Evolutionary conservation across 805 yeast genomes (phyloP), one percentile per base, ranked within the genome.

Genomic region (Cyberlindnera euphorbiae): DNA sequence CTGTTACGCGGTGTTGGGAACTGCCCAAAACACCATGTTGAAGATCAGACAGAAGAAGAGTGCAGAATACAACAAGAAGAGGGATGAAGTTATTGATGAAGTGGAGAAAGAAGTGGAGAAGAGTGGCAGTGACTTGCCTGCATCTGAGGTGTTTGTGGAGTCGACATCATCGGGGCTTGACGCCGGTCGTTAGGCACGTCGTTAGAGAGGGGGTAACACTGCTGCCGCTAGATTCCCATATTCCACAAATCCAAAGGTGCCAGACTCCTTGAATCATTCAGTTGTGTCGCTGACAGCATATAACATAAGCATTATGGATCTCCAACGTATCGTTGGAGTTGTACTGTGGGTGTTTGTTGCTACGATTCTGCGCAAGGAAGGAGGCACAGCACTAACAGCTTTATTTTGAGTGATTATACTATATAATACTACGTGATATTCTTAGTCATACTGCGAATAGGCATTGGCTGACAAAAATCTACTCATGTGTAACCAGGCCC

Each of bases 1-100:
- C 22, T 72, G 78, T 16, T 77, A 71, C 49, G 78, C 78, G 45
- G 52, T 78, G 5, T 58, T 79, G 38, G 83, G 83, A 1, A 79
- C 85, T 2, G 66, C 67, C 37, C 82, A 79, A 47, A 79, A 79
- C 50, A 69, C 76, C 5, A 62, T 67, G 52, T 60, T 79, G 44
- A 77, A 77, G 55, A 38, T 58, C 43, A 56, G 50, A 28, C 44
- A 51, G 32, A 60, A 55, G 38, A 41, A 51, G 38, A 36, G 36
- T 4, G 22, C 41, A 7, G 49, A 46, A 16, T 36, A 49, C 19
- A 17, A 27, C 13, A 44, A 51, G 38, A 50, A 46, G 38, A 39
- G 46, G 31, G 44, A 46, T 11, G 46, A 45, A 40, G 38, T 47
- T 12, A 55, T 46, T 21, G 33, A 49, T 17, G 46, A 49, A 28